These are phyloP conservation scores for Avicennia marina DNA, from an alignment of 257 asterid genomes.

Conservation along the genomic window DNA sequence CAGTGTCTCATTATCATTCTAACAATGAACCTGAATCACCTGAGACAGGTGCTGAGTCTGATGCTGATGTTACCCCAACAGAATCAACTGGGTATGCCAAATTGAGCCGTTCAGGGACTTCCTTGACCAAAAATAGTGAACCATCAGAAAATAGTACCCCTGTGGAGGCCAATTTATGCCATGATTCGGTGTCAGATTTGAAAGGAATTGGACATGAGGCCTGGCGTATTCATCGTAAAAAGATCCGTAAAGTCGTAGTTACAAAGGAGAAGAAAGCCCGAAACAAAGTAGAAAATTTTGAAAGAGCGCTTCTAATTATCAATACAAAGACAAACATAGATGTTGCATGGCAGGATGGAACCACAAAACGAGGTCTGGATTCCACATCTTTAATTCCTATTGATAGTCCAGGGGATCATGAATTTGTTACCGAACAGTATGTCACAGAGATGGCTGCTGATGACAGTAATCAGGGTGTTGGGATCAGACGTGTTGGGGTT, in stretches of 20 bases:
- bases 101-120: slow-evolving; percentile 31
- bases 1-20: slow-evolving; percentile 38
- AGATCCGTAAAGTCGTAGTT: slow-evolving; percentile 71
- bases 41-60: slow-evolving; percentile 64
- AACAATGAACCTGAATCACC: slow-evolving; percentile 57
- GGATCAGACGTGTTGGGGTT: slow-evolving; percentile 81
- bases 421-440: slow-evolving; percentile 95
- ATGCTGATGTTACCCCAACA: slow-evolving; percentile 40
- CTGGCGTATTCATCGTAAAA: slow-evolving; percentile 80
- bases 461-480: slow-evolving; percentile 48
- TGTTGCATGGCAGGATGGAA: slow-evolving; percentile 96
- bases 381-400: slow-evolving; percentile 80
- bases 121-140: slow-evolving; percentile 29
- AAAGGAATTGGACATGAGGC: slow-evolving; percentile 54
- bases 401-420: slow-evolving; percentile 97
- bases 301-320: slow-evolving; percentile 70
- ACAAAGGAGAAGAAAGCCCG: slow-evolving; percentile 80
- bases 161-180: slow-evolving; percentile 32
- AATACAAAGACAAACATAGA: slow-evolving; percentile 68
- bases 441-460: slow-evolving; percentile 90
- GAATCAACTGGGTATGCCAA: slow-evolving; percentile 40
- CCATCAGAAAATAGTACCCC: slow-evolving; percentile 29
- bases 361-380: slow-evolving; percentile 43
- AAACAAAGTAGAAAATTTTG: slow-evolving; percentile 78
- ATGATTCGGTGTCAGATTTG: slow-evolving; percentile 42